Evolutionary conservation across 306 rosid species (phyloP).

Genomic region (Inga leiocalycina): DNA sequence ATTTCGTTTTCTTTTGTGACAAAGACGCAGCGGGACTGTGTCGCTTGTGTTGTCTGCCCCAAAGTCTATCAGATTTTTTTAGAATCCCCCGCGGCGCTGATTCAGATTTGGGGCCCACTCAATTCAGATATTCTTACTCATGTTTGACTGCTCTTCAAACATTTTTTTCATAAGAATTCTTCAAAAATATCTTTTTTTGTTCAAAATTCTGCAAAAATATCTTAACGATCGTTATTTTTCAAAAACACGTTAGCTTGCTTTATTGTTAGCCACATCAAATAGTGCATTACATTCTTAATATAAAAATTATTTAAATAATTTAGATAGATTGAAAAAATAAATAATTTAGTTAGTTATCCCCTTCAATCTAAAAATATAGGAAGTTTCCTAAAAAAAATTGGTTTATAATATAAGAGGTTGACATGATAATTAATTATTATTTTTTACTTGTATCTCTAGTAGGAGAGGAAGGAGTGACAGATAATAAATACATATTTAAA

Average conservation of each 20-base stretch:
- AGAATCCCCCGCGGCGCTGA: slow-evolving; percentile 57
- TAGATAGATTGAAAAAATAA: too few relatives aligned
- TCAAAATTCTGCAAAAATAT: not conserved
- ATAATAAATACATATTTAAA: too few relatives aligned
- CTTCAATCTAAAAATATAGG: too few relatives aligned
- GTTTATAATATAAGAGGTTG: too few relatives aligned
- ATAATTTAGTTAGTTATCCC: too few relatives aligned
- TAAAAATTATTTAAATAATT: too few relatives aligned
- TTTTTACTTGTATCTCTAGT: too few relatives aligned
- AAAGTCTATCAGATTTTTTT: not conserved
- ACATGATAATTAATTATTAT: too few relatives aligned
- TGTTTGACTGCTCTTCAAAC: not conserved
- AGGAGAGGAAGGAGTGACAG: too few relatives aligned
- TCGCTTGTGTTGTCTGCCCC: not conserved
- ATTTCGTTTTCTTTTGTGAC: not conserved
- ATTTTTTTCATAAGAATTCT: not conserved
- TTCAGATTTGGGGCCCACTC: not conserved
- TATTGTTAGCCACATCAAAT: too few relatives aligned
- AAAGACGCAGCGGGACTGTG: not conserved
- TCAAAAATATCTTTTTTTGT: not conserved
- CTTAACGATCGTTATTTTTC: not conserved
- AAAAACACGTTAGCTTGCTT: not conserved
- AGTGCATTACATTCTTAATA: too few relatives aligned
- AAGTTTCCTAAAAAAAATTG: too few relatives aligned
- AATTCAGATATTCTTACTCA: not conserved